Base-by-base conservation (phyloP, 108 stramenopile genomes). In the Thalassiosira profunda region DNA sequence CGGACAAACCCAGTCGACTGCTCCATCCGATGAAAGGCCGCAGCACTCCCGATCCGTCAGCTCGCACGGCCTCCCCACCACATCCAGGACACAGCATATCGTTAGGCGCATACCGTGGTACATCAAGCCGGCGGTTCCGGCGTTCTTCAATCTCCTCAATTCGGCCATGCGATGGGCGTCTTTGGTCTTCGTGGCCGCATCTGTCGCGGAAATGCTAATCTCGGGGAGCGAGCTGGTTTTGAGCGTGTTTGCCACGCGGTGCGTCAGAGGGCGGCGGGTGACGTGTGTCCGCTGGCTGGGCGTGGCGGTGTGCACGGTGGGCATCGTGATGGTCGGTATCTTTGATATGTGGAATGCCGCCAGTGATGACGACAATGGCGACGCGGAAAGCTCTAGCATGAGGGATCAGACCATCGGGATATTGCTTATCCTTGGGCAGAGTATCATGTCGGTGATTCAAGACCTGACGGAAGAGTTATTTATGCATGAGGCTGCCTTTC, bases 161-260 rank as follows among this genome's bases (percentile, higher is more conserved):
- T n/a, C 54, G 10, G 58, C 35, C 15, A 41, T 66, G 40, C 51
- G 70, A n/a, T 71, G 80, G 80, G 76, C 80, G 9, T 67, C 80
- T 18, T 57, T 84, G 14, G 42, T 81, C 7, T 81, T 51, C 40
- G 34, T 79, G 17, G 57, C 71, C 18, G 80, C 84, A 0, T 81
- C 76, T 17, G 71, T 70, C 6, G 80, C 80, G 2, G 84, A 84
- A 54, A 84, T 81, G 64, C 53, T 84, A 10, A 84, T 81, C 2
- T 57, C 63, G 21, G 84, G 84, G 2, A 29, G 74, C 34, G 84
- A 84, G 43, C 37, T 84, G 14, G 48, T 68, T 2, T 43, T 84
- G 29, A 80, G 79, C 31, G 45, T 60, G 12, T 8, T 76, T 21
- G 83, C 71, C 14, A 58, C 79, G 0, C 5, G 79, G 24, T 15